Evolutionary conservation across 495 filamentous ascomycete genomes (phyloP), one percentile per base, ranked within the genome.

Genomic region (Xylaria flabelliformis): DNA sequence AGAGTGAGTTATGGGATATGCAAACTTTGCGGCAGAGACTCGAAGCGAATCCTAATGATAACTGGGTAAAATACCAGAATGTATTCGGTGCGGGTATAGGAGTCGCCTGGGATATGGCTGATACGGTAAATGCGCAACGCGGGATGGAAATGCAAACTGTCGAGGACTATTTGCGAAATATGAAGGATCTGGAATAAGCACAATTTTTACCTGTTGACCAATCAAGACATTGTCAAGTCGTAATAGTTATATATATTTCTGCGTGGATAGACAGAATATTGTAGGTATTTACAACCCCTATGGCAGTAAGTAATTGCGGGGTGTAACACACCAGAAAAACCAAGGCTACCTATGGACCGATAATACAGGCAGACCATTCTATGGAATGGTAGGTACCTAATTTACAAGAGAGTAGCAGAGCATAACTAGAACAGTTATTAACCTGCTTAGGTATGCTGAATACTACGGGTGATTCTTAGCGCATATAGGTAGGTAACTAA

Each of bases 31-130:
- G 75, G 67, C 73, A 67, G 42, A 82, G 83, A 75, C 71, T 90
- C 69, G 70, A 70, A 42, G 70, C 77, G 62, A 81, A 88, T 17
- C 86, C 87, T 2, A 82, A 78, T 17, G 83, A 89, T 77, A 64
- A 71, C 46, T 76, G 90, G 75, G 75, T 82, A 53, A 91, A 88
- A 80, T 92, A 93, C 76, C 77, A 87, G 72, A 79, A 84, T 56
- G 84, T 89, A 7, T 93, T 91, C 84, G 89, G 85, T 0, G 79
- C 83, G 55, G 87, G 88, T 4, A 78, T 76, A 13, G 90, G 90
- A 2, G 87, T 90, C 0, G 80, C 83, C 24, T 93, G 90, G 90
- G 84, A 86, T 64, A 74, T 82, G 78, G 77, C 82, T 10, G 73
- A 68, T 70, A 87, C 85, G 66, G 78, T 84, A 75, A 90, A 89